These are phyloP conservation scores for Psilocybe sp. DNA, from an alignment of 768 basidiomycete genomes.

Conservation along the genomic window DNA sequence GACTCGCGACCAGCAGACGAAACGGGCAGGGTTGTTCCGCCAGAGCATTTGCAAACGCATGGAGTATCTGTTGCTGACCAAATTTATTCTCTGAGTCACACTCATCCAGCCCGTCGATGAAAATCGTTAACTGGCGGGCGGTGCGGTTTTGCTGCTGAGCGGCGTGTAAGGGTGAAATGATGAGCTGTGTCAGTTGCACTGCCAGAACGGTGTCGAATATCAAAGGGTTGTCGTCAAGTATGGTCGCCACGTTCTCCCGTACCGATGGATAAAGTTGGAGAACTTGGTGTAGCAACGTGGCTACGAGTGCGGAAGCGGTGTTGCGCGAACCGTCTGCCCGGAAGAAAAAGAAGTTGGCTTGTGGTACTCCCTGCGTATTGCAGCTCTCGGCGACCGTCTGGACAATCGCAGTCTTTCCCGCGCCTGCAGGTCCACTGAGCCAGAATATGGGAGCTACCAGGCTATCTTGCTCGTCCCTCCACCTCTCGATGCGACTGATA, in stretches of 20 bases:
- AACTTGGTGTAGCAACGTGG: slow-evolving; percentile 2
- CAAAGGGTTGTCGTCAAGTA: not conserved
- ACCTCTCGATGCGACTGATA: no score
- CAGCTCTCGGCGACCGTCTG: slow-evolving; percentile 4
- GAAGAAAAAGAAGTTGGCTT: slow-evolving; percentile 3
- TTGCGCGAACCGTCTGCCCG: not conserved
- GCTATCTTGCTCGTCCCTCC: no score
- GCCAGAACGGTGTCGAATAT: not conserved
- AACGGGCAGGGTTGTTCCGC: not conserved
- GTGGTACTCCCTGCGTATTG: not conserved
- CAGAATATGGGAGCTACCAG: not conserved
- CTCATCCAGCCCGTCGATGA: slow-evolving; percentile 6
- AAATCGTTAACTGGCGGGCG: not conserved
- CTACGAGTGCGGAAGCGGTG: not conserved
- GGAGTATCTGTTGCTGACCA: not conserved
- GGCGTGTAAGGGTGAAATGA: not conserved
- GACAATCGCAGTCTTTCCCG: slow-evolving; percentile 12
- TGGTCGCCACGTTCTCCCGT: not conserved
- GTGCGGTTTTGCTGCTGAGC: not conserved
- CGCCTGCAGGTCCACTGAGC: slow-evolving; percentile 10
- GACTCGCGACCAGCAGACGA: slow-evolving; percentile 3
- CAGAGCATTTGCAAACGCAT: not conserved
- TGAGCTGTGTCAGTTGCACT: not conserved
- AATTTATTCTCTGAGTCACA: not conserved
- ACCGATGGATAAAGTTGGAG: not conserved